A percentile compares a stretch with the other conserved stretches of the same genome.
These are phyloP conservation scores for Yamadazyma paraphyllophila DNA, from an alignment of 805 yeast genomes.

Conservation along the genomic window DNA sequence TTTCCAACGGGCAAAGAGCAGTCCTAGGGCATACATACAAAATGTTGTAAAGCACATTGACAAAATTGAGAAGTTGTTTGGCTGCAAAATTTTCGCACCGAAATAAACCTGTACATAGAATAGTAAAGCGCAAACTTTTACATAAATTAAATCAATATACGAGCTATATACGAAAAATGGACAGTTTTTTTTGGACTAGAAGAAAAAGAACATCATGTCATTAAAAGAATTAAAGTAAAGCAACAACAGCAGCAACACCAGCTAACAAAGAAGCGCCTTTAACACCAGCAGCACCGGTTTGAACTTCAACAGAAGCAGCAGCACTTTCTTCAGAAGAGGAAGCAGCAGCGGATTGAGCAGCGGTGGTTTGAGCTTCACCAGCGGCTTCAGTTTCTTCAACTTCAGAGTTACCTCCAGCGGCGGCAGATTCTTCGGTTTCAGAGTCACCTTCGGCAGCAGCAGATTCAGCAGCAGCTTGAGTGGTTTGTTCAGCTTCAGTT, in stretches of 20 bases:
- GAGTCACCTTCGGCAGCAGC: not conserved
- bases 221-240: conserved; percentile 11
- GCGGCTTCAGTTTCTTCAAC: conserved; percentile 3
- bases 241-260: conserved; percentile 13
- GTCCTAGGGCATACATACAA: too few relatives aligned
- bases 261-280: conserved; percentile 12
- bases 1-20: too few relatives aligned
- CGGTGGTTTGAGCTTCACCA: conserved; percentile 3
- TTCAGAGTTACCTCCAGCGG: conserved; percentile 5
- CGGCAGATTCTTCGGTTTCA: not conserved
- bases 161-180: conserved; percentile 1
- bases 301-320: conserved; percentile 8
- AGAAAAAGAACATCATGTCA: not conserved
- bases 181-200: not conserved
- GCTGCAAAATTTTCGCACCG: not conserved
- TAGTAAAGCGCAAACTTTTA: not conserved
- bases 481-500: conserved; percentile 4
- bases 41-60: too few relatives aligned
- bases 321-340: conserved; percentile 5
- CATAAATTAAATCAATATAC: not conserved
- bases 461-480: conserved; percentile 7
- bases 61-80: not conserved
- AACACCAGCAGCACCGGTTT: conserved; percentile 10
- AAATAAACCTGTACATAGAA: not conserved
- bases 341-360: conserved; percentile 8